These are phyloP conservation scores for Dictyostelium brefeldianum DNA, from an alignment of 78 protist species.

Conservation along the genomic window DNA sequence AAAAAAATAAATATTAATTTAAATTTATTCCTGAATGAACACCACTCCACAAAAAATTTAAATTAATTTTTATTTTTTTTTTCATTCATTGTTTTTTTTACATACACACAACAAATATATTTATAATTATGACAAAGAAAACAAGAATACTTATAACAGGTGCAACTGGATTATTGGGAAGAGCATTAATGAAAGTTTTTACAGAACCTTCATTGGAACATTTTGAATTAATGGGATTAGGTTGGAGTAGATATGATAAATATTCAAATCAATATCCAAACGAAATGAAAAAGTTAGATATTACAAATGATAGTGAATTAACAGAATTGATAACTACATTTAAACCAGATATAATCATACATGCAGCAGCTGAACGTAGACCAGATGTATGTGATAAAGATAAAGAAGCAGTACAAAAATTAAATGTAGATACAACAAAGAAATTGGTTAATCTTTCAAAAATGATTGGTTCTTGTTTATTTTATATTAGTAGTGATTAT, in stretches of 20 bases:
- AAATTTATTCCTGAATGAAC: too few relatives aligned
- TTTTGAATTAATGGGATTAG: slow-evolving; percentile 20
- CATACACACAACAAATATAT: too few relatives aligned
- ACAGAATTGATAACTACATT: not conserved
- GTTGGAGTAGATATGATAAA: slow-evolving; percentile 46
- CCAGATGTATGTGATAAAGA: slow-evolving; percentile 69
- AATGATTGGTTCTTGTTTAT: not conserved
- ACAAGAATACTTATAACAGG: not conserved
- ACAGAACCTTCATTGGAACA: not conserved
- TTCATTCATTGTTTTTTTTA: too few relatives aligned
- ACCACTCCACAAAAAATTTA: too few relatives aligned
- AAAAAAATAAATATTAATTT: too few relatives aligned
- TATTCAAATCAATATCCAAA: slow-evolving; percentile 30
- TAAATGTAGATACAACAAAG: slow-evolving; percentile 52
- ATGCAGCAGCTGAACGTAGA: slow-evolving; percentile 65
- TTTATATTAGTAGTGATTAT: slow-evolving; percentile 48
- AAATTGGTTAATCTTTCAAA: slow-evolving; percentile 3
- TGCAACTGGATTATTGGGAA: slow-evolving; percentile 60
- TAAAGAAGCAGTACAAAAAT: slow-evolving; percentile 27
- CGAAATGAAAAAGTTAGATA: slow-evolving; percentile 2
- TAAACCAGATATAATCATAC: slow-evolving; percentile 48
- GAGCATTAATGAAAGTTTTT: slow-evolving; percentile 47
- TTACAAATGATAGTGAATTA: not conserved
- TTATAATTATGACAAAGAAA: slow-evolving; percentile 7
- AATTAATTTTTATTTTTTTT: too few relatives aligned